These are phyloP conservation scores for Deuterostichococcus epilithicus DNA, from an alignment of 139 green algal species.

Conservation along the genomic window DNA sequence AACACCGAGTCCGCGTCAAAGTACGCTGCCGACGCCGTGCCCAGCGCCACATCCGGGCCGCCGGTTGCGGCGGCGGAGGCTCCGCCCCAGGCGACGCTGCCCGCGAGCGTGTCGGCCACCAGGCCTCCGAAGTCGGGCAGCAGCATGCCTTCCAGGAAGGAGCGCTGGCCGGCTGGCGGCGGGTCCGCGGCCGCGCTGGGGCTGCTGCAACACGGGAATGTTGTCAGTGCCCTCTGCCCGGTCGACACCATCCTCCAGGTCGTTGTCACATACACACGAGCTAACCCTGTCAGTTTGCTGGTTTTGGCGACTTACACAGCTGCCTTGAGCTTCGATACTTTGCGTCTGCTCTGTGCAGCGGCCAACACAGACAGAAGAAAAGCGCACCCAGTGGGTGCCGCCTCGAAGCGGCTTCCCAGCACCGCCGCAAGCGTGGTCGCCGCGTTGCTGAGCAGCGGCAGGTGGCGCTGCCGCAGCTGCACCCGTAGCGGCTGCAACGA, in stretches of 20 bases:
- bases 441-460: slow-evolving; percentile 14
- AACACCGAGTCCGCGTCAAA: slow-evolving; percentile 29
- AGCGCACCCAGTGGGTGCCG: too few species aligned
- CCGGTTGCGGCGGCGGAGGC: background rate
- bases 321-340: too few species aligned
- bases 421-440: background rate
- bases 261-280: too few species aligned
- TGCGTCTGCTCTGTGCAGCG: too few species aligned
- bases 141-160: slow-evolving; percentile 53
- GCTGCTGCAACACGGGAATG: too few species aligned
- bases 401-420: background rate
- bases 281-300: too few species aligned
- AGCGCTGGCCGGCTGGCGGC: slow-evolving; percentile 15
- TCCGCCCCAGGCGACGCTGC: slow-evolving; percentile 1
- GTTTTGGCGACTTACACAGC: too few species aligned
- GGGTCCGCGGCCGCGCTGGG: background rate
- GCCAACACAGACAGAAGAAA: too few species aligned
- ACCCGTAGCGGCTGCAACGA: slow-evolving; percentile 31
- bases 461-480: slow-evolving; percentile 26
- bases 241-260: too few species aligned
- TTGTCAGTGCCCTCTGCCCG: too few species aligned
- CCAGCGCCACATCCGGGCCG: too few species aligned
- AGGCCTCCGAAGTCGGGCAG: slow-evolving; percentile 47
- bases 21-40: slow-evolving; percentile 15
- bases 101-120: slow-evolving; percentile 38